Conservation (phyloP, 306 rosid species). For the Rubus parviflorus region DNA sequence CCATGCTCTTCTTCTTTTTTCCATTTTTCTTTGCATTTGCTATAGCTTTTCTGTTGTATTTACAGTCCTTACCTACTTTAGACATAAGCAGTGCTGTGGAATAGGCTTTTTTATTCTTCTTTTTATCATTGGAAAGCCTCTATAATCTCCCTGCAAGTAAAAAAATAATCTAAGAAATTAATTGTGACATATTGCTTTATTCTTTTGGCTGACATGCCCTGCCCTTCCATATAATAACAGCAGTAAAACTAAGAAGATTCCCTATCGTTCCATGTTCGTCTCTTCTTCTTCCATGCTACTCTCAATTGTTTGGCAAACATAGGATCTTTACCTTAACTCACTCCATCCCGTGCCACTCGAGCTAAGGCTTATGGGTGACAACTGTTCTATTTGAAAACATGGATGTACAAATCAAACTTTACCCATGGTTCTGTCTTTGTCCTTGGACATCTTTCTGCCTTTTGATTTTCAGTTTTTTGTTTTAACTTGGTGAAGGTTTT, state of each 20-base stretch:
- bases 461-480: conserved; percentile 13
- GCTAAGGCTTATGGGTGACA: not conserved
- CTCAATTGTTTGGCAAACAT: not conserved
- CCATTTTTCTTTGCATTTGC: not conserved
- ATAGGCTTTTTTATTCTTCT: not conserved
- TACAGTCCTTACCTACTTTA: not conserved
- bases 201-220: not conserved
- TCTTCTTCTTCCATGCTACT: not conserved
- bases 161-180: not conserved
- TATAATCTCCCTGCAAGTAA: not conserved
- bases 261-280: not conserved
- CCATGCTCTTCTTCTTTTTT: not conserved
- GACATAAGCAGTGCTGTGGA: not conserved
- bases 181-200: not conserved
- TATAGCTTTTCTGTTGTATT: not conserved
- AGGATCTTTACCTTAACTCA: not conserved
- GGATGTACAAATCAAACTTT: not conserved
- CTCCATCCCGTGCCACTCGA: not conserved
- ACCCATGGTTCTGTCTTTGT: not conserved
- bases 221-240: not conserved
- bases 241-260: not conserved
- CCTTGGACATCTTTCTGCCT: not conserved
- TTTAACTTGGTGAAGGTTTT: conserved; percentile 1
- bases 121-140: not conserved
- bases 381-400: not conserved